Evolutionary conservation across 208 protist genomes (phyloP).

Genomic region (Leptomonas seymouri): DNA sequence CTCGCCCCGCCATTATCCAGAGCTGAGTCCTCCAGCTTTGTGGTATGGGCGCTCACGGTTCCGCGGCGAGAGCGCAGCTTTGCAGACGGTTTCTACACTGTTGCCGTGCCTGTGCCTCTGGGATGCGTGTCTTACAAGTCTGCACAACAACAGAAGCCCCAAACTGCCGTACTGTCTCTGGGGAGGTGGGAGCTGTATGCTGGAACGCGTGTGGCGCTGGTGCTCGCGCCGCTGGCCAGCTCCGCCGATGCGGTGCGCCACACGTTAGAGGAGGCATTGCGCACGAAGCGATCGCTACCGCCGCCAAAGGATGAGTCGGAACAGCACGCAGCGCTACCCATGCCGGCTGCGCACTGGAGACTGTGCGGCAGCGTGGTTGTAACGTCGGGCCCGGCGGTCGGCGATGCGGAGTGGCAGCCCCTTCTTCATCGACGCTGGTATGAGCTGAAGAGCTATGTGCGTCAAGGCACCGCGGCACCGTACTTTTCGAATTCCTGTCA

Average conservation of each 20-base stretch:
- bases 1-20: neutral
- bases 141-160: neutral
- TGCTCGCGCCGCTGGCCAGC: slow-evolving; percentile 9
- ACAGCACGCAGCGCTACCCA: neutral
- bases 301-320: neutral
- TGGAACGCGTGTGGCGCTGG: slow-evolving; percentile 28
- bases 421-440: slow-evolving; percentile 71
- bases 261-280: slow-evolving; percentile 3
- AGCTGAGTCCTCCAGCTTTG: neutral
- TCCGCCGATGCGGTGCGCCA: neutral
- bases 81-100: slow-evolving; percentile 33
- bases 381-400: slow-evolving; percentile 6
- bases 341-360: slow-evolving; percentile 4
- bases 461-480: slow-evolving; percentile 41
- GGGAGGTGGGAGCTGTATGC: slow-evolving; percentile 34
- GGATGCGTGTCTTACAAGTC: slow-evolving; percentile 2
- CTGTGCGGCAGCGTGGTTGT: slow-evolving; percentile 15
- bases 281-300: neutral
- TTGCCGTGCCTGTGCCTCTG: slow-evolving; percentile 23
- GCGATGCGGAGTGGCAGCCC: slow-evolving; percentile 46
- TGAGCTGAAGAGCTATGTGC: slow-evolving; percentile 56
- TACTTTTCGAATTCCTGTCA: neutral
- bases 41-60: slow-evolving; percentile 33
- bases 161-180: slow-evolving; percentile 11
- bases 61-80: slow-evolving; percentile 22